Base-by-base conservation (phyloP, 176 grass and related monocot species). In the Saccharum officinarum region DNA sequence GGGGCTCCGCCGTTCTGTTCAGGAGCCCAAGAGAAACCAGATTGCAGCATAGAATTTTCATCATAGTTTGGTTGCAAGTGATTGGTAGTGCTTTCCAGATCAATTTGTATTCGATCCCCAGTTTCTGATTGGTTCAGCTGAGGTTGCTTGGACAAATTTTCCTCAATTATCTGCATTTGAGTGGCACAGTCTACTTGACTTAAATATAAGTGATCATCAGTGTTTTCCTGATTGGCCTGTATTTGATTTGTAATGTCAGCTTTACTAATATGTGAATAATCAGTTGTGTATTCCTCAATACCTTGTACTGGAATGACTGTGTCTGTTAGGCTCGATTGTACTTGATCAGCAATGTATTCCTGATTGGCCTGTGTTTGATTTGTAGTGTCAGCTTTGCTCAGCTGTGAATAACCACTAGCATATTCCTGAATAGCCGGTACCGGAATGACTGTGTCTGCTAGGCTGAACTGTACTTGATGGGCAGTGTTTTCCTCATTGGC, bases 51-150 rank as follows among this genome's bases (percentile, higher is more conserved):
- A 87, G 81, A 55, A 81, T 70, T 87, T 70, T 84, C 85, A 71
- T 54, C 76, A 76, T 91, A 83, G 80, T 85, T 74, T 88, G 31
- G 75, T 40, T 80, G 88, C 36, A 86, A 57, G 71, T 86, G 61
- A 80, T 75, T 10, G 18, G n/a, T 75, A 11, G 64, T 45, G 39
- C 76, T 83, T 80, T 78, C 30, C 52, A 39, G 26, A 85, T 81
- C 77, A 71, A 71, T 73, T 4, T 75, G 75, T 75, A 41, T 69
- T 59, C 33, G 74, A 79, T 52, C 20, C n/a, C 79, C 74, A 83
- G 67, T 68, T 20, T 80, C 41, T 68, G 60, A 62, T 60, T 75
- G 75, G 60, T 41, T 87, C 38, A 74, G 38, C 38, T 87, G 89
- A 69, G 68, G 46, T 5, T 18, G 38, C 18, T 54, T 82, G 65